These are phyloP conservation scores for Candida dajiaensis DNA, from an alignment of 805 yeast species.

Conservation along the genomic window DNA sequence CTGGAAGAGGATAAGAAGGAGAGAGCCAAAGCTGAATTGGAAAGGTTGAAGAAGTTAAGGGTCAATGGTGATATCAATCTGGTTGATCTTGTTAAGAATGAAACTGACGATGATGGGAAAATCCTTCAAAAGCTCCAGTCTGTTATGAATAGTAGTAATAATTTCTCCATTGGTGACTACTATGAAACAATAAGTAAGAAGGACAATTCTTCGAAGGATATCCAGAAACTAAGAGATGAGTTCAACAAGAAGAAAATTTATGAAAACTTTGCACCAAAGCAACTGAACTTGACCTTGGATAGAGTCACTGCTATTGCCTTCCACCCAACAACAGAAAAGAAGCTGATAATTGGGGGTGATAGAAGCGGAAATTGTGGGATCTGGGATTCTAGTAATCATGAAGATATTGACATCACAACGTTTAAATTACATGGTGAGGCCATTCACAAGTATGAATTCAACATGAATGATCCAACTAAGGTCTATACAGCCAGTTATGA, in stretches of 20 bases:
- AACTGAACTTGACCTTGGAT: constrained; percentile 59
- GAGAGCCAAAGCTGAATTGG: constrained; percentile 36
- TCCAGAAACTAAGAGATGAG: constrained; percentile 46
- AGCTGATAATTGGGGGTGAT: constrained; percentile 81
- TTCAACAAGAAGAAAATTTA: constrained; percentile 46
- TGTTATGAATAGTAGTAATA: constrained; percentile 22
- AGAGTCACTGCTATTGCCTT: constrained; percentile 69
- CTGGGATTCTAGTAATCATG: constrained; percentile 61
- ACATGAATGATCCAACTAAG: constrained; percentile 42
- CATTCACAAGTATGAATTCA: constrained; percentile 57
- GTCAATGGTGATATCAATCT: constrained; percentile 62
- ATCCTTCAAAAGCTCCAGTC: constrained; percentile 26
- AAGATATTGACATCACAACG: constrained; percentile 47
- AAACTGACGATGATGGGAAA: constrained; percentile 32
- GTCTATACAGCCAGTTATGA: constrained; percentile 78
- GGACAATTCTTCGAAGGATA: constrained; percentile 31
- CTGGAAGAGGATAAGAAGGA: constrained; percentile 22
- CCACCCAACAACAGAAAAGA: constrained; percentile 64
- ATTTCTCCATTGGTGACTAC: constrained; percentile 65
- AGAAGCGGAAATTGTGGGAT: constrained; percentile 81
- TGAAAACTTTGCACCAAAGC: constrained; percentile 58
- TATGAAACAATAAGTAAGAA: constrained; percentile 44
- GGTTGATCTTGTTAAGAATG: constrained; percentile 47
- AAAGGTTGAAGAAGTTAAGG: constrained; percentile 48
- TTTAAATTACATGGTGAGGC: constrained; percentile 74